Evolutionary conservation across 331 rosid genomes (phyloP), one percentile per base, ranked within the genome.

Genomic region (Rhamnella rubrinervis): DNA sequence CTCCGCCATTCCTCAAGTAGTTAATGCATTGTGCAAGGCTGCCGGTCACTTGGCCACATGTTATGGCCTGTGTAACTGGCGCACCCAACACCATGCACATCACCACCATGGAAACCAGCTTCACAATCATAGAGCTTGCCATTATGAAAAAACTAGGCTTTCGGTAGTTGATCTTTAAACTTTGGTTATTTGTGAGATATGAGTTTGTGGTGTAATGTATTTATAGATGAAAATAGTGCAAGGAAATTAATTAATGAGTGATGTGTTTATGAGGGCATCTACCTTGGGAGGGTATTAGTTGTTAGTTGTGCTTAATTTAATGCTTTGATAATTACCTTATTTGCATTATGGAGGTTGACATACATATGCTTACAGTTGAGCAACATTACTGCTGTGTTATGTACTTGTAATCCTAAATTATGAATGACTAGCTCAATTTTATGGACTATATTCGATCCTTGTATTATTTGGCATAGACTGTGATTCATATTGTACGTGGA

Each of bases 41-140:
- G 0, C 9, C 1, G 12, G 14, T 0, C 8, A 85, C 71, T 13
- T 76, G 69, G 0, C 47, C 40, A 57, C 91, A 88, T 4, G 76
- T 38, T 15, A 81, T 47, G 39, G 78, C 79, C 4, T 66, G 55
- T 0, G 66, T 67, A 10, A 60, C 26, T 66, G 77, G 76, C 37
- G 72, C 74, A 52, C 39, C 66, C 19, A 69, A 25, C 37, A 77
- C 65, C 69, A 77, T 61, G 80, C 83, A 79, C 65, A 87, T 15
- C 3, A 77, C 37, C 12, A 77, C 52, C 63, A 66, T 58, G 9
- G 37, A 71, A n/a, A 75, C 71, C 15, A 78, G 20, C 77, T 80
- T 77, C 5, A 65, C 3, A 17, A 53, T 1, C 25, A 21, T 4
- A 18, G 58, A 53, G 67, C 35, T 49, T 14, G 61, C 68, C 75